A percentile compares a stretch with the other conserved stretches of the same genome.
These are phyloP conservation scores for Aspergillus sp. DNA, from an alignment of 2,329 filamentous ascomycete species.

Conservation along the genomic window DNA sequence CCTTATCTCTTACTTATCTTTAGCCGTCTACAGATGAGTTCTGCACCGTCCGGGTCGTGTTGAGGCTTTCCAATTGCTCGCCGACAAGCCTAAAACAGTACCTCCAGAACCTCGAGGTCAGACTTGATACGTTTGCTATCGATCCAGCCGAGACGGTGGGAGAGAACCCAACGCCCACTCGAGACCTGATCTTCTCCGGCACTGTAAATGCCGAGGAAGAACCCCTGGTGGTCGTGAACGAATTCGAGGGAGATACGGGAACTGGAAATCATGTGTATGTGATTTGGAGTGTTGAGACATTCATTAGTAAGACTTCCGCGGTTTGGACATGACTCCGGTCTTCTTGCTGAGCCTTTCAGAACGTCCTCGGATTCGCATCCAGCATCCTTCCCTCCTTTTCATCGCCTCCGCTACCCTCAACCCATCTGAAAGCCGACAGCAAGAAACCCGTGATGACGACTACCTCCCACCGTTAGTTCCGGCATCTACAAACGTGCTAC, in stretches of 20 bases:
- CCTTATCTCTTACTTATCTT: conserved; percentile 48
- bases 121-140: conserved; percentile 49
- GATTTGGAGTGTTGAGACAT: conserved; percentile 44
- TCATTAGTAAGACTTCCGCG: conserved; percentile 35
- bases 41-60: conserved; percentile 49
- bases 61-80: conserved; percentile 51
- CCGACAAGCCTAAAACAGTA: conserved; percentile 48
- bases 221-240: conserved; percentile 44
- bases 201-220: conserved; percentile 38
- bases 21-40: conserved; percentile 52
- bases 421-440: conserved; percentile 38
- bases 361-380: conserved; percentile 50
- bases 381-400: conserved; percentile 57
- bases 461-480: conserved; percentile 55
- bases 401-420: conserved; percentile 47
- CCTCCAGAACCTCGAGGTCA: conserved; percentile 49
- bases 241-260: conserved; percentile 38
- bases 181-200: conserved; percentile 44
- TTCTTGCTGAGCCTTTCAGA: conserved; percentile 19
- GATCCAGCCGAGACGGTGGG: conserved; percentile 41
- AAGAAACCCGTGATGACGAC: conserved; percentile 43
- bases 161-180: conserved; percentile 34
- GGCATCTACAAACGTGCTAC: conserved; percentile 56
- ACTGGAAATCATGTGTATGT: conserved; percentile 41
- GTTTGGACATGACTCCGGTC: neutral